A percentile compares a stretch with the other conserved stretches of the same genome.
Evolutionary conservation across 441 rosid species (phyloP).

Genomic region (Breynia disticha): DNA sequence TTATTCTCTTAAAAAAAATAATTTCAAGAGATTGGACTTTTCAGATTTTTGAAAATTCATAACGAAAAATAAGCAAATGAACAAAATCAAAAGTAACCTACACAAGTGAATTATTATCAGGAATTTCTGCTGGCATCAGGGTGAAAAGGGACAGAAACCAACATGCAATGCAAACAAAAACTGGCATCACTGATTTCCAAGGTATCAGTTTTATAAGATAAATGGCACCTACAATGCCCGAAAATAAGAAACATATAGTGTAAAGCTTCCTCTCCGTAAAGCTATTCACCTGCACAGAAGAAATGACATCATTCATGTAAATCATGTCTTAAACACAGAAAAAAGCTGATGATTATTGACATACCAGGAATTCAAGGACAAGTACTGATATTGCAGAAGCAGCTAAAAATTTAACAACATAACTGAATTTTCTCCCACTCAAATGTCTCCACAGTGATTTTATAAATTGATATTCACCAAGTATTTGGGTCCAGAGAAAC

Average conservation of each 20-base stretch:
- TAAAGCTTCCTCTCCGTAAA: constrained; percentile 86
- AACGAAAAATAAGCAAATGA: not conserved
- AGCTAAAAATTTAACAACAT: constrained; percentile 45
- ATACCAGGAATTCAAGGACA: constrained; percentile 80
- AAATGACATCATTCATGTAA: constrained; percentile 16
- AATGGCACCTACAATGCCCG: constrained; percentile 49
- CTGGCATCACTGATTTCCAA: constrained; percentile 69
- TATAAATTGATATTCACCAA: constrained; percentile 50
- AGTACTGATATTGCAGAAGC: constrained; percentile 41
- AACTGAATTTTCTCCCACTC: constrained; percentile 34
- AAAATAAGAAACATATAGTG: constrained; percentile 74
- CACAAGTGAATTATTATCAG: constrained; percentile 82
- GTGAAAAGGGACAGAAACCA: constrained; percentile 81
- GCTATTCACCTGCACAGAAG: constrained; percentile 72
- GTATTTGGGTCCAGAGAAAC: constrained; percentile 76
- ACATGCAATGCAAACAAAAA: constrained; percentile 65
- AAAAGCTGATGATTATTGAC: constrained; percentile 13
- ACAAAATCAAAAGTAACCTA: constrained; percentile 30
- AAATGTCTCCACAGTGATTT: constrained; percentile 54
- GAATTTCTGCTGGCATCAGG: constrained; percentile 96
- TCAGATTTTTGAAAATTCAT: too few relatives aligned
- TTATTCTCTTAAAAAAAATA: too few relatives aligned
- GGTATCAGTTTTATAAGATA: constrained; percentile 57
- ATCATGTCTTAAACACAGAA: not conserved
- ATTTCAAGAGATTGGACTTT: too few relatives aligned